Percentiles rank a stretch among this genome's conserved stretches.
Evolutionary conservation across 108 stramenopile species (phyloP).

Genomic region (Pseudonitzschia pungens): DNA sequence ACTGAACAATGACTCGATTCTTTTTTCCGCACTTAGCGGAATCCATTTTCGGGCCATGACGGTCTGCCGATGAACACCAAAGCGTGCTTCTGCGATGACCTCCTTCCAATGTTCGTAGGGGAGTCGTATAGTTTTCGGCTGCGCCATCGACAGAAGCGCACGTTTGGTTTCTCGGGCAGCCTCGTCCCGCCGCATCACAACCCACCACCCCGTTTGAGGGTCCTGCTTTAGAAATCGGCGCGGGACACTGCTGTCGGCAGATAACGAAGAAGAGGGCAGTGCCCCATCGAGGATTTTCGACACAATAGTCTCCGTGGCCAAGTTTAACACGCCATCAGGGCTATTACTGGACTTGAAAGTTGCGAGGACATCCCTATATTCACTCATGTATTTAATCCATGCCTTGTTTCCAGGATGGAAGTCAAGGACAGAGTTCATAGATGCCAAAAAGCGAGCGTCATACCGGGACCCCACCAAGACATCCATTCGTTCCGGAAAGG

Average conservation of each 20-base stretch:
- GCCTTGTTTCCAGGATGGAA: slow-evolving; percentile 49
- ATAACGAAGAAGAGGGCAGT: neutral
- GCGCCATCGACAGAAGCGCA: neutral
- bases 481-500: slow-evolving; percentile 40
- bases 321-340: neutral
- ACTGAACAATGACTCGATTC: neutral
- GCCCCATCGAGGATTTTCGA: neutral
- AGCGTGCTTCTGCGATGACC: slow-evolving; percentile 35
- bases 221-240: slow-evolving; percentile 43
- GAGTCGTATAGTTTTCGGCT: slow-evolving; percentile 9
- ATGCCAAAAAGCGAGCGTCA: slow-evolving; percentile 36
- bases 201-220: slow-evolving; percentile 37
- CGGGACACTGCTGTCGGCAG: neutral
- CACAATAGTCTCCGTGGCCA: slow-evolving; percentile 1
- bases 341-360: neutral
- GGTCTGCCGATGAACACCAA: slow-evolving; percentile 30
- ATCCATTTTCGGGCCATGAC: slow-evolving; percentile 25
- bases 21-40: slow-evolving; percentile 8
- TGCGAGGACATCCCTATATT: neutral
- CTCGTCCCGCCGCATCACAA: slow-evolving; percentile 23
- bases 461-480: slow-evolving; percentile 43
- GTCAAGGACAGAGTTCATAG: slow-evolving; percentile 35
- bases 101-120: slow-evolving; percentile 14
- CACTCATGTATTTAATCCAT: slow-evolving; percentile 12
- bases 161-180: neutral